Conservation (phyloP, 2,329 filamentous ascomycete genomes). For the Pseudogymnoascus sp. region DNA sequence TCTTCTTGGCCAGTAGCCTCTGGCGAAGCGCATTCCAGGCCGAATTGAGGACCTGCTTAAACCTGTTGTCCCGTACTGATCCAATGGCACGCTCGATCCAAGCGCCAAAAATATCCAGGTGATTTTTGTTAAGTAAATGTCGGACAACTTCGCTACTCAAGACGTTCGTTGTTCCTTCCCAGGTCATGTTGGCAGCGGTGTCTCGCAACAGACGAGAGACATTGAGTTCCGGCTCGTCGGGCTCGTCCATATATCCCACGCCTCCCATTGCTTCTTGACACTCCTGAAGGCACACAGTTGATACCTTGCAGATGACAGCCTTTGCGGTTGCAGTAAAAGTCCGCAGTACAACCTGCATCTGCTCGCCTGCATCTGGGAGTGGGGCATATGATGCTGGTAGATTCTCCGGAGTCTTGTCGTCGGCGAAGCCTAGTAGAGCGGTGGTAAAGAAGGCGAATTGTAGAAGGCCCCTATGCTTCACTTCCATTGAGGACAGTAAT, state of each 20-base stretch:
- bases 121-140: conserved; percentile 16
- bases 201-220: conserved; percentile 13
- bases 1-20: not conserved
- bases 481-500: conserved; percentile 34
- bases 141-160: conserved; percentile 14
- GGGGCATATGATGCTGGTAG: conserved; percentile 26
- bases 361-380: conserved; percentile 33
- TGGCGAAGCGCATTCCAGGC: conserved; percentile 4
- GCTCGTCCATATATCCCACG: conserved; percentile 36
- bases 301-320: conserved; percentile 33
- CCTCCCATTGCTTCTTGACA: conserved; percentile 36
- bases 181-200: conserved; percentile 15
- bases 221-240: conserved; percentile 18
- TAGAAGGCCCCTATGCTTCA: conserved; percentile 34
- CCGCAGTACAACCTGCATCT: conserved; percentile 17
- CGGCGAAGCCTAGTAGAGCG: conserved; percentile 32
- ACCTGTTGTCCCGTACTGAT: conserved; percentile 16
- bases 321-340: conserved; percentile 27
- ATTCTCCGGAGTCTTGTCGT: conserved; percentile 32
- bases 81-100: conserved; percentile 13
- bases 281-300: conserved; percentile 31
- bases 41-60: conserved; percentile 10
- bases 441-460: conserved; percentile 34
- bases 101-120: conserved; percentile 15
- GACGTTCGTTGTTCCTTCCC: conserved; percentile 17